Evolutionary conservation across 1,139 yeast genomes (phyloP), one percentile per base, ranked within the genome.

Genomic region (Suhomyces kunorum): DNA sequence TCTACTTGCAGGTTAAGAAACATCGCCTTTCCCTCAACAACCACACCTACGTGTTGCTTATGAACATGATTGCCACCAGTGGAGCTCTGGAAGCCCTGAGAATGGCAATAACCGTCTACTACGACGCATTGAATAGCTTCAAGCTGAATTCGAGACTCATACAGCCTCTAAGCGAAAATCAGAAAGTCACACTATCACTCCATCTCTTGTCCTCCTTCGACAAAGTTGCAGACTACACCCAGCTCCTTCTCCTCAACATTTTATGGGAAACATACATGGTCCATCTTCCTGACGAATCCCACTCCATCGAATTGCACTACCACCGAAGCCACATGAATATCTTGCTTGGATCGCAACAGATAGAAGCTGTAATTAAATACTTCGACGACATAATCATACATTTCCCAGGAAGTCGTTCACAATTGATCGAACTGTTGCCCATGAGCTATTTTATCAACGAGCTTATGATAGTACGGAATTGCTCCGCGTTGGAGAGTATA

Each of bases 261-360:
- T 39, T 62, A 4, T 61, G 58, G 54, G 53, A 51, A 18, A 49
- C 48, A 15, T 47, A 49, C 38, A 47, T 58, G 4, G 36, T 32
- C 5, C 17, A 34, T 7, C 15, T 42, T n/a, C 34, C 37, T 2
- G 39, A 34, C 14, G 27, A 28, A 12, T 33, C 38, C 3, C 14
- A 30, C 8, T 25, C 16, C 9, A 20, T 48, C 6, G 51, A 45
- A n/a, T n/a, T 44, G 6, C 33, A 45, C 8, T 66, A 64, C 41
- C 56, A 60, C 34, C 44, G 54, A 5, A 57, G 67, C 6, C 55
- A 54, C 36, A 36, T 65, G 25, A 48, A 55, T 26, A 49, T 58
- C 0, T 51, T 64, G 14, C 32, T 65, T 5, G 62, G 63, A 30
- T 44, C 61, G 2, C 49, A 48, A 12, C 70, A 66, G 40, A 44